phyloP scores from a whole-genome alignment of 2,329 filamentous ascomycete species.

The Alternaria ethzedia region DNA sequence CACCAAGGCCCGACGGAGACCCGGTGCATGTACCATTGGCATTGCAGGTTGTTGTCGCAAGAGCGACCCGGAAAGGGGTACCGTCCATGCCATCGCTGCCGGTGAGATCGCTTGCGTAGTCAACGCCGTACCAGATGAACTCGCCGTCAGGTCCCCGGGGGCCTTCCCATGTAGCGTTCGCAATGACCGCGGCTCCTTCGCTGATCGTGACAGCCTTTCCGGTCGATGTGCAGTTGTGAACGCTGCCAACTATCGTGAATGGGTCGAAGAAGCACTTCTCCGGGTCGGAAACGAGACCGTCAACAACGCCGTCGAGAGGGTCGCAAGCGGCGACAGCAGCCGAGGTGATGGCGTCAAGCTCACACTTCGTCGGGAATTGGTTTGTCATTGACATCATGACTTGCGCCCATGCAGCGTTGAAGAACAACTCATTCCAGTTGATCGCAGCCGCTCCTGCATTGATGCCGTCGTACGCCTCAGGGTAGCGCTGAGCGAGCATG shows the following conservation, averaged over 20 bases:
- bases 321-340: slow-evolving; percentile 33
- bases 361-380: slow-evolving; percentile 23
- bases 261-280: slow-evolving; percentile 34
- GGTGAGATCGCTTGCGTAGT: slow-evolving; percentile 11
- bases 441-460: slow-evolving; percentile 37
- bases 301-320: slow-evolving; percentile 27
- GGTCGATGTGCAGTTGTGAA: slow-evolving; percentile 12
- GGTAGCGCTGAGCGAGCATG: slow-evolving; percentile 41
- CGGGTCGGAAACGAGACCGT: slow-evolving; percentile 28
- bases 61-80: neutral
- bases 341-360: slow-evolving; percentile 27
- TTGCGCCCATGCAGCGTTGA: slow-evolving; percentile 21
- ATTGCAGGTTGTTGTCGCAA: slow-evolving; percentile 18
- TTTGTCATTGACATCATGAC: slow-evolving; percentile 28
- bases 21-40: slow-evolving; percentile 12
- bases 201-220: slow-evolving; percentile 2
- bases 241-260: slow-evolving; percentile 17
- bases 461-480: slow-evolving; percentile 39
- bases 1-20: no score
- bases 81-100: neutral
- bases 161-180: slow-evolving; percentile 24
- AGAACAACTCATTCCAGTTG: slow-evolving; percentile 16
- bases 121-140: slow-evolving; percentile 22
- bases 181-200: slow-evolving; percentile 17
- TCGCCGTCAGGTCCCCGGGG: slow-evolving; percentile 15